A percentile compares a stretch with the other conserved stretches of the same genome.
phyloP scores from a whole-genome alignment of 1,284 basidiomycete species.

The Boletellus deceptivus region DNA sequence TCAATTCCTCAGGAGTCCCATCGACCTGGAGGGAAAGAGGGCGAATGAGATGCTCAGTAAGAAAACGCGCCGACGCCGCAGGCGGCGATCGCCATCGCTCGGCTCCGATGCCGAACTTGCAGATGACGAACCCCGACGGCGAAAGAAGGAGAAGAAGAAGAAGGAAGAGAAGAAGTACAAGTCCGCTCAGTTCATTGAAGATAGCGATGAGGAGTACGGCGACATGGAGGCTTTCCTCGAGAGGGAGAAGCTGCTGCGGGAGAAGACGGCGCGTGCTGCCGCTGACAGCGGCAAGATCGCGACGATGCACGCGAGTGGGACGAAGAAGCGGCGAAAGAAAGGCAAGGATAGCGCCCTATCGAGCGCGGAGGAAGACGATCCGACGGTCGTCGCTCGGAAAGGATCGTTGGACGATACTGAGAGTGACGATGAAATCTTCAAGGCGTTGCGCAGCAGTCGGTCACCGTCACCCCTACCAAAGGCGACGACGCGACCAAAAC shows the following conservation, averaged over 20 bases:
- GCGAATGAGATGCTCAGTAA: constrained; percentile 64
- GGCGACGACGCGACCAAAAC: constrained; percentile 27
- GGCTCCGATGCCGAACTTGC: constrained; percentile 42
- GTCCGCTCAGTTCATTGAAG: constrained; percentile 86
- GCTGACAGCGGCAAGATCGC: constrained; percentile 43
- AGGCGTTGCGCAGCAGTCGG: constrained; percentile 23
- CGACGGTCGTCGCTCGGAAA: neutral
- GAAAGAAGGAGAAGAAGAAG: constrained; percentile 54
- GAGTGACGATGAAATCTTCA: constrained; percentile 27
- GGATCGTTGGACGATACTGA: constrained; percentile 14
- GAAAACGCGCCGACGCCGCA: constrained; percentile 52
- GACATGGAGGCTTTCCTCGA: constrained; percentile 79
- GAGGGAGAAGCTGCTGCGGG: constrained; percentile 59
- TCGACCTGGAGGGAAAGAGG: constrained; percentile 74
- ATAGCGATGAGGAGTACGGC: constrained; percentile 80
- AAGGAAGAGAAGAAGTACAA: constrained; percentile 79
- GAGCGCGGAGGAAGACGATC: constrained; percentile 10
- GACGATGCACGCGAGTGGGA: constrained; percentile 64
- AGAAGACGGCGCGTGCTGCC: constrained; percentile 49
- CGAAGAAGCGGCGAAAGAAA: constrained; percentile 60
- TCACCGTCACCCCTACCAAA: constrained; percentile 21
- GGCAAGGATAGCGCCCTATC: constrained; percentile 12
- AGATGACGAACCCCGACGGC: constrained; percentile 44
- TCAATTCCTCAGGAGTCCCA: constrained; percentile 71
- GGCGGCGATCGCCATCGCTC: constrained; percentile 46